Percentiles rank a stretch among this genome's conserved stretches.
Evolutionary conservation across 345 rosid species (phyloP).

Genomic region (Gossypium rotundifolium): DNA sequence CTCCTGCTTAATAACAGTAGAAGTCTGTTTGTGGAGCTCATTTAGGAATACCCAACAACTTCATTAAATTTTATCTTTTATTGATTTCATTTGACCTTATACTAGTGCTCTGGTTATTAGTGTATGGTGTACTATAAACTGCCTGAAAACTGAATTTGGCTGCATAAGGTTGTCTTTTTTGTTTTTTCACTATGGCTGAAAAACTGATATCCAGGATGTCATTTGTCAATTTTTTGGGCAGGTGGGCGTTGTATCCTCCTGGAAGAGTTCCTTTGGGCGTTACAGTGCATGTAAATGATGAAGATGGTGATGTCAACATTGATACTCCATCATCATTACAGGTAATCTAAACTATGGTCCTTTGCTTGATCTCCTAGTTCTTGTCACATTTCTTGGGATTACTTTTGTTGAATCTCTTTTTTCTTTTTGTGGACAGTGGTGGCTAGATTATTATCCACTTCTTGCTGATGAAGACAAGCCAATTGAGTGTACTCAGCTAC

Average conservation of each 20-base stretch:
- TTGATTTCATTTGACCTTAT: neutral
- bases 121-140: neutral
- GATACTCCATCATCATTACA: conserved; percentile 89
- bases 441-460: conserved; percentile 92
- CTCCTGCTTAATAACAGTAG: neutral
- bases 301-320: conserved; percentile 87
- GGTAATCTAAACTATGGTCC: conserved; percentile 33
- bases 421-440: conserved; percentile 56
- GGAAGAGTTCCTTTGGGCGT: conserved; percentile 96
- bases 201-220: conserved; percentile 14
- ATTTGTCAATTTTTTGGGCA: conserved; percentile 23
- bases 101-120: neutral
- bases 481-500: conserved; percentile 77
- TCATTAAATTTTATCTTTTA: neutral
- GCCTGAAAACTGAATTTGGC: neutral
- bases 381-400: conserved; percentile 2
- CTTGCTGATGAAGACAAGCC: conserved; percentile 91
- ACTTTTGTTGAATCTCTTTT: conserved; percentile 1
- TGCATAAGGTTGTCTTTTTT: neutral
- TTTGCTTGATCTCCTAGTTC: conserved; percentile 12
- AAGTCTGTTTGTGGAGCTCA: neutral
- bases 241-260: conserved; percentile 99
- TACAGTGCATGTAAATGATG: conserved; percentile 91
- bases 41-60: neutral
- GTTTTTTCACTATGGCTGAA: conserved; percentile 7